Conservation (phyloP, 371 early-diverging fungal species). For the Mortierella sp. region DNA sequence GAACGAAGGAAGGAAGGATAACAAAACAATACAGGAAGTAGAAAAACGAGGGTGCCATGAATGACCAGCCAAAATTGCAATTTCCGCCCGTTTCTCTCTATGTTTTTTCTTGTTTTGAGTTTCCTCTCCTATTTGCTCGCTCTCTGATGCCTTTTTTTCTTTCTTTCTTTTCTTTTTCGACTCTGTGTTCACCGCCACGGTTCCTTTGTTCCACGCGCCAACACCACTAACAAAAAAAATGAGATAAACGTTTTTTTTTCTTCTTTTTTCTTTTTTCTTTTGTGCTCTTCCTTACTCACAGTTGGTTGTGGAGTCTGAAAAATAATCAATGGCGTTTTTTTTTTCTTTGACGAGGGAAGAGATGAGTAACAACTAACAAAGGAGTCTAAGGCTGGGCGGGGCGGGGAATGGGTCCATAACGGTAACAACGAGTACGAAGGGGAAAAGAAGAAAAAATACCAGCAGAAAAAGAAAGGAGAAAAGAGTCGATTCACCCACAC, state of each 20-base stretch:
- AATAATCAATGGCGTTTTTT: neutral
- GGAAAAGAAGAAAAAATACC: neutral
- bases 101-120: neutral
- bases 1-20: neutral
- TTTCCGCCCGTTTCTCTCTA: neutral
- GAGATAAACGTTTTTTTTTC: neutral
- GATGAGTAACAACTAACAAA: neutral
- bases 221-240: too few relatives aligned
- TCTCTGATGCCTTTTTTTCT: neutral
- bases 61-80: conserved; percentile 1
- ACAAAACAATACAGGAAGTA: neutral
- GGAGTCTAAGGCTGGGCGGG: neutral
- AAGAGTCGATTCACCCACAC: neutral
- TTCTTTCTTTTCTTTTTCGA: too few relatives aligned
- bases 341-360: neutral
- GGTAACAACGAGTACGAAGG: neutral
- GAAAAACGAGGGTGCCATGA: neutral
- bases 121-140: neutral
- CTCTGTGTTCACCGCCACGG: too few relatives aligned
- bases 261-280: neutral
- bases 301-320: conserved; percentile 3
- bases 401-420: neutral
- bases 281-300: neutral
- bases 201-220: neutral
- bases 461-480: neutral